Evolutionary conservation across 768 basidiomycete genomes (phyloP), one percentile per base, ranked within the genome.

Genomic region (Cyclocybe cylindracea): DNA sequence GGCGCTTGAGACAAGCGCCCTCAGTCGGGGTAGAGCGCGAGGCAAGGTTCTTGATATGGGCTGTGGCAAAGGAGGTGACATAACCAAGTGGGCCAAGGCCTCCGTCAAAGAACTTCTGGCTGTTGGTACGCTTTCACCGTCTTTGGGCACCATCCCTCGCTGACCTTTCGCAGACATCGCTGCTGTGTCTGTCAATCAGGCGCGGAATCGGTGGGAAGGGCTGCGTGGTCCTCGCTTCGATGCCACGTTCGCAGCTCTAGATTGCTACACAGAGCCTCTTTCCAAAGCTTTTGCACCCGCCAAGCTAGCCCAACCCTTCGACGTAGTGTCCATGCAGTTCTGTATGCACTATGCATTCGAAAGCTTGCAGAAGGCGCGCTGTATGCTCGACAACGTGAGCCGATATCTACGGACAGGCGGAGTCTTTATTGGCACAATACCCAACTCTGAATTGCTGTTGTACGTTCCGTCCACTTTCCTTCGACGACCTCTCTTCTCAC

Each of bases 301-400:
- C 13, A 72, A 78, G 54, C 78, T 91, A 19, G 73, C 71, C 0
- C 77, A 79, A 31, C 86, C 86, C 5, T 97, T 97, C 64, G 97
- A 98, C 63, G 91, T 94, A 50, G 94, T 98, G 5, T 91, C 93
- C 2, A 92, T 98, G 93, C 97, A 99, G 66, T 99, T 99, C 68
- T 98, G 97, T 70, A 98, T 99, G 91, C 97, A 99, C 68, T 98
- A 99, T 64, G 97, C 97, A 7, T 98, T 99, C 66, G 94, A 98
- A 68, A 88, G 81, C n/a, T 80, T 84, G 31, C 75, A 80, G 52
- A 97, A 97, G 65, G 90, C 86, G 19, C 80, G 91, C 32, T 87
- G 84, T 66, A 97, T 99, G 97, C 83, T 99, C 32, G 80, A 85
- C 35, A 99, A 99, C 66, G 95, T 94, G 31, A 82, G 84, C 50